These are phyloP conservation scores for Moesziomyces globuligerus DNA, from an alignment of 1,284 basidiomycete genomes.

Conservation along the genomic window DNA sequence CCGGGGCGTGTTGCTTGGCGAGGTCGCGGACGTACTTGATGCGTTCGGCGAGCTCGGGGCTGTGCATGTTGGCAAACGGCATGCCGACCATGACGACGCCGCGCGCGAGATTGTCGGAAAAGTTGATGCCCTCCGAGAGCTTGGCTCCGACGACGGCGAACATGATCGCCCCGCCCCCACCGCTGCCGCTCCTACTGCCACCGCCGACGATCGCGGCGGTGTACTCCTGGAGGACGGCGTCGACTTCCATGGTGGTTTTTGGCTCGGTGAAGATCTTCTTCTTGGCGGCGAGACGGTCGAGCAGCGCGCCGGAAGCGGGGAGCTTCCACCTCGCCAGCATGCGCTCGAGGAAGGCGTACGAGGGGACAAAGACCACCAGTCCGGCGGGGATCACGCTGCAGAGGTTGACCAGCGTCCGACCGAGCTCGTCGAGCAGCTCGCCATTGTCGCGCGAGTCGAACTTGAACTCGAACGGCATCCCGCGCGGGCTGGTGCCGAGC, in stretches of 20 bases:
- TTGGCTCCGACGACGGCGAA: constrained; percentile 96
- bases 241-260: constrained; percentile 79
- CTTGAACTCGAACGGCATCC: constrained; percentile 83
- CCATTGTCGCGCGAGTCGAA: constrained; percentile 79
- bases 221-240: constrained; percentile 81
- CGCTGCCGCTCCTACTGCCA: constrained; percentile 1
- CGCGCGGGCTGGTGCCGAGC: constrained; percentile 80
- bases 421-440: constrained; percentile 81
- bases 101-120: constrained; percentile 82
- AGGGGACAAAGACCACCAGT: constrained; percentile 92
- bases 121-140: constrained; percentile 95
- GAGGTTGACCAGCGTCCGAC: constrained; percentile 82
- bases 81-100: constrained; percentile 87
- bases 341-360: constrained; percentile 82
- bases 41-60: constrained; percentile 87
- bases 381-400: constrained; percentile 83
- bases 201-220: constrained; percentile 71
- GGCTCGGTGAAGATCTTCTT: constrained; percentile 94
- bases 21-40: constrained; percentile 72
- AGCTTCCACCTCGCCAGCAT: constrained; percentile 77
- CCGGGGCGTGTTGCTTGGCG: constrained; percentile 10
- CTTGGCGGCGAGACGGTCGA: constrained; percentile 76
- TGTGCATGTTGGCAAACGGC: constrained; percentile 91
- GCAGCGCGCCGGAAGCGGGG: constrained; percentile 69
- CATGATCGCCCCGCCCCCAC: constrained; percentile 63